Percentiles rank a stretch among this genome's conserved stretches.
These are phyloP conservation scores for Lachancea meyersii DNA, from an alignment of 805 yeast genomes.

Conservation along the genomic window DNA sequence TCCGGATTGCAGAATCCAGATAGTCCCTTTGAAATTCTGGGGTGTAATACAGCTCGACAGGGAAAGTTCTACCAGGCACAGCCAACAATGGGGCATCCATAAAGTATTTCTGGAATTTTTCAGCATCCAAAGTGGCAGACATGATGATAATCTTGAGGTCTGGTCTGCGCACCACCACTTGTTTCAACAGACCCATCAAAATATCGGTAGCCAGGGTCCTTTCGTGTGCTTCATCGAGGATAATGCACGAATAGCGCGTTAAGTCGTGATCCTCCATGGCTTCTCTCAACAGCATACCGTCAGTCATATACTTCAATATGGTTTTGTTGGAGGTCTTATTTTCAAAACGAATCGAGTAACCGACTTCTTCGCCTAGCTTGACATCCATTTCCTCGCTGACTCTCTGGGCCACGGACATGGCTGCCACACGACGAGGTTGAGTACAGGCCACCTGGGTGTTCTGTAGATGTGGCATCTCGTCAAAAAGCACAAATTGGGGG, in stretches of 20 bases:
- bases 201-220: constrained; percentile 96
- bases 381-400: constrained; percentile 98
- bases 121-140: constrained; percentile 98
- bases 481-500: constrained; percentile 87
- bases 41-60: constrained; percentile 94
- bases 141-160: constrained; percentile 88
- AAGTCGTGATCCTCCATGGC: constrained; percentile 94
- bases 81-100: constrained; percentile 89
- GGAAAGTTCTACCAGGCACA: constrained; percentile 97
- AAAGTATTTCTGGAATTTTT: constrained; percentile 87
- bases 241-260: constrained; percentile 76
- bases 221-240: constrained; percentile 97
- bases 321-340: constrained; percentile 78
- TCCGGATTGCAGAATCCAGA: constrained; percentile 88
- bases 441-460: constrained; percentile 93
- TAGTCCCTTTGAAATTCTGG: constrained; percentile 96
- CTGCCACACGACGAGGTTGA: constrained; percentile 96
- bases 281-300: constrained; percentile 95
- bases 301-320: constrained; percentile 91
- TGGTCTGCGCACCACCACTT: constrained; percentile 70
- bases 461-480: constrained; percentile 82
- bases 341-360: constrained; percentile 91
- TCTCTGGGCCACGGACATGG: constrained; percentile 96
- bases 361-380: constrained; percentile 85
- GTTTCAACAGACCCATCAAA: constrained; percentile 87